Evolutionary conservation across 78 protist genomes (phyloP).

Genomic region (Creolimax fragrantissima): DNA sequence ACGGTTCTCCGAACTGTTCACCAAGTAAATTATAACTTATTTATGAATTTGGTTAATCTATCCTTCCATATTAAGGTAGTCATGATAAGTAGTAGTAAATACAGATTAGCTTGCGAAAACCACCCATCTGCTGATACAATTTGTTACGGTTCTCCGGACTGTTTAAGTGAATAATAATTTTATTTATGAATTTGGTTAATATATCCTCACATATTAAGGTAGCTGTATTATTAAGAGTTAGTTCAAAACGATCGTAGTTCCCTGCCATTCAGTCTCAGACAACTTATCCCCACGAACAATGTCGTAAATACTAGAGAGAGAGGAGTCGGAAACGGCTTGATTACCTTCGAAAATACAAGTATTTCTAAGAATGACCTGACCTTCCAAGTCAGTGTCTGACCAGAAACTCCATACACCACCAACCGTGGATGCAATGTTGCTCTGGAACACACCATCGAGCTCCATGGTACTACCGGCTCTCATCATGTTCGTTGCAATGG

Average conservation of each 20-base stretch:
- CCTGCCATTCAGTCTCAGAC: background rate
- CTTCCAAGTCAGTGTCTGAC: background rate
- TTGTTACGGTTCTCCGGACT: no score
- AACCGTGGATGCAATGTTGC: background rate
- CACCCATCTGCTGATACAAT: no score
- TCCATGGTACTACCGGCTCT: background rate
- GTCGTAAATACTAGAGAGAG: background rate
- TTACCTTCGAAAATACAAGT: constrained; percentile 1
- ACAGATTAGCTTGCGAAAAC: no score
- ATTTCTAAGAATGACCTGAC: background rate
- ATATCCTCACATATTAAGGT: no score
- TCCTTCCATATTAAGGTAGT: no score
- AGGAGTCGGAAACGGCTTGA: background rate
- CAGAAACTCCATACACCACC: constrained; percentile 14
- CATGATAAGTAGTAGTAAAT: no score
- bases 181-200: no score
- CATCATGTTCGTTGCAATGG: background rate
- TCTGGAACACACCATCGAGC: background rate
- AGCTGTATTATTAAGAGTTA: no score
- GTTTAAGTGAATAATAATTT: no score
- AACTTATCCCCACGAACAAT: background rate
- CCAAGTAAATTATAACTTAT: no score
- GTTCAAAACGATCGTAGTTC: background rate
- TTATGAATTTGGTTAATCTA: no score
- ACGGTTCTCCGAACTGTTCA: no score